These are phyloP conservation scores for Spiromastix sp. DNA, from an alignment of 2,329 filamentous ascomycete species.

Conservation along the genomic window DNA sequence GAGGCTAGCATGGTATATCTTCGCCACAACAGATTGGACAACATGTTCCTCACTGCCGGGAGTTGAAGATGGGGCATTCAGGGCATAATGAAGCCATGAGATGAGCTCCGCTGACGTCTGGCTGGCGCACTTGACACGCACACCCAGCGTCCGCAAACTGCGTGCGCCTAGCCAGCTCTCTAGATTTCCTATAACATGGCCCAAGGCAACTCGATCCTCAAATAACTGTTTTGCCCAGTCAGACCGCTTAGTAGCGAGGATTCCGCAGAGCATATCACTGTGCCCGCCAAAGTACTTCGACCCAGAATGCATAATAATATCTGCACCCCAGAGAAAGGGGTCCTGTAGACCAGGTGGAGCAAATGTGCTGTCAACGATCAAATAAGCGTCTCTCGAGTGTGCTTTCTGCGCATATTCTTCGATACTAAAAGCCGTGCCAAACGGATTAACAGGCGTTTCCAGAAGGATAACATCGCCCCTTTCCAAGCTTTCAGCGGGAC, in stretches of 20 bases:
- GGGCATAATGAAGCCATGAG: slow-evolving; percentile 52
- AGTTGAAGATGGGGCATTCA: slow-evolving; percentile 25
- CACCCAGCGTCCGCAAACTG: slow-evolving; percentile 72
- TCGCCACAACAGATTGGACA: slow-evolving; percentile 46
- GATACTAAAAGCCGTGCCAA: slow-evolving; percentile 69
- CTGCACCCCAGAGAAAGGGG: slow-evolving; percentile 70
- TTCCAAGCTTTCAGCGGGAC: slow-evolving; percentile 53
- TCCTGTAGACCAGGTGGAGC: slow-evolving; percentile 82
- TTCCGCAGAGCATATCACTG: slow-evolving; percentile 83
- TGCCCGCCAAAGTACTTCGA: slow-evolving; percentile 98
- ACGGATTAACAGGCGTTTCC: slow-evolving; percentile 89
- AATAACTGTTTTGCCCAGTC: slow-evolving; percentile 52
- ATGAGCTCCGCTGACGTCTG: slow-evolving; percentile 60
- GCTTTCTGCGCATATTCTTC: slow-evolving; percentile 61
- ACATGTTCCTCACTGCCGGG: slow-evolving; percentile 30
- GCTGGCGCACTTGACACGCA: slow-evolving; percentile 71
- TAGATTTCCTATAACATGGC: slow-evolving; percentile 75
- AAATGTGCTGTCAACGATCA: slow-evolving; percentile 86
- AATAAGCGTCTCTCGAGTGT: slow-evolving; percentile 57
- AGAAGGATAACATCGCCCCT: slow-evolving; percentile 79
- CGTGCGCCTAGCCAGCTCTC: slow-evolving; percentile 89
- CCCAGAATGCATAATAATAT: slow-evolving; percentile 82
- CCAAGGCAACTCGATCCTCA: slow-evolving; percentile 62
- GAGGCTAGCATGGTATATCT: slow-evolving; percentile 66
- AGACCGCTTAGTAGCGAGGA: slow-evolving; percentile 55